phyloP scores from a whole-genome alignment of 129 eudicot genomes.

The Sambucus nigra region DNA sequence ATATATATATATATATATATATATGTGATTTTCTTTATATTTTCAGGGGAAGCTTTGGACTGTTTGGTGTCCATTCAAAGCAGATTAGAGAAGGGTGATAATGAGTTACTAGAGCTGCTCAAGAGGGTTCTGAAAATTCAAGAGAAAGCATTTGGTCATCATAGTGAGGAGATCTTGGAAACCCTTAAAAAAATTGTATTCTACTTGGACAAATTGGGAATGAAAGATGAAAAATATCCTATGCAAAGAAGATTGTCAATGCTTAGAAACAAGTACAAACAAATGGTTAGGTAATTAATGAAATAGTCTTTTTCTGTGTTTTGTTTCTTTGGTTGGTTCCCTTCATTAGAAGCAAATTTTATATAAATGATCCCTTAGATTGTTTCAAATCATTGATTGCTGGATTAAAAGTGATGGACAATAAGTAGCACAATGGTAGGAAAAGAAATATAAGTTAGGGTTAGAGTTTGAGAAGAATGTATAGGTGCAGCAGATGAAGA shows the following conservation, averaged over 20 bases:
- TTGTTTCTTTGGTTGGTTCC: no score
- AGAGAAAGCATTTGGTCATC: constrained; percentile 70
- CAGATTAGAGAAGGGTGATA: constrained; percentile 51
- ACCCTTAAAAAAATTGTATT: constrained; percentile 66
- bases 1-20: neutral
- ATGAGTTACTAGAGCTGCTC: constrained; percentile 44
- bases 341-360: no score
- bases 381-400: no score
- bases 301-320: constrained; percentile 30
- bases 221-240: no score
- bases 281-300: no score
- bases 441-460: no score
- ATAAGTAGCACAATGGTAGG: no score
- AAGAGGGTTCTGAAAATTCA: constrained; percentile 69
- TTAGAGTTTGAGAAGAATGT: no score
- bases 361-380: no score
- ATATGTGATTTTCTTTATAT: neutral
- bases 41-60: constrained; percentile 91
- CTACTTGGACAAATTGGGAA: constrained; percentile 65
- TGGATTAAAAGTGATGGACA: no score
- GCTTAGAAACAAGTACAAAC: constrained; percentile 46
- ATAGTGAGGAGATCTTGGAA: constrained; percentile 57
- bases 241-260: constrained; percentile 57
- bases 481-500: no score
- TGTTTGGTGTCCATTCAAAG: constrained; percentile 75